These are phyloP conservation scores for Cercospora sesami DNA, from an alignment of 2,329 filamentous ascomycete genomes.

Conservation along the genomic window DNA sequence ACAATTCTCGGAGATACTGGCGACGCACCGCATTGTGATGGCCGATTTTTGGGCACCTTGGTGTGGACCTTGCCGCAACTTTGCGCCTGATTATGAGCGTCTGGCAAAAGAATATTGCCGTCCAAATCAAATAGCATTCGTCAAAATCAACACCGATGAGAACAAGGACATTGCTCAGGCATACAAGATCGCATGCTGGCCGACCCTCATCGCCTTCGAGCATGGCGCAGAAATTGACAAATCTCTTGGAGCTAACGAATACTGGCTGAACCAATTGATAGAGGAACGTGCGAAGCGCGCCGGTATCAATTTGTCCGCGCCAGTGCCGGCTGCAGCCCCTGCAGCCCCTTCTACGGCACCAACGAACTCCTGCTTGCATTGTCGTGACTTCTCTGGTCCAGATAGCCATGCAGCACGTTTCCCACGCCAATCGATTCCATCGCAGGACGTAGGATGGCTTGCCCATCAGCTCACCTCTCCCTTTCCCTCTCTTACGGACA, in stretches of 20 bases:
- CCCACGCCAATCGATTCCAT: conserved; percentile 70
- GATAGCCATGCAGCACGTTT: conserved; percentile 77
- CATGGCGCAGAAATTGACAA: conserved; percentile 21
- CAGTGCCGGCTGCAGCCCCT: conserved; percentile 12
- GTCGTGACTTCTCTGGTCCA: conserved; percentile 82
- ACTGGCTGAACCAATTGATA: conserved; percentile 15
- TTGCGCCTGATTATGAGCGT: conserved; percentile 27
- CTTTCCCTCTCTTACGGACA: conserved; percentile 86
- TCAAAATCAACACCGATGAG: conserved; percentile 28
- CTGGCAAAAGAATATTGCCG: conserved; percentile 19
- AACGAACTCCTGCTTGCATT: conserved; percentile 65
- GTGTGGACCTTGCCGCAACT: conserved; percentile 26
- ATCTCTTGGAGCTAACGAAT: conserved; percentile 21
- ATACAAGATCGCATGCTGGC: conserved; percentile 26
- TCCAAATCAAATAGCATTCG: conserved; percentile 23
- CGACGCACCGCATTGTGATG: conserved; percentile 22
- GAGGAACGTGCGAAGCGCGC: conserved; percentile 17
- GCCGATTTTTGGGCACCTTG: conserved; percentile 26
- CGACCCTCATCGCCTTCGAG: conserved; percentile 25
- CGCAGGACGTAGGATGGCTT: conserved; percentile 66
- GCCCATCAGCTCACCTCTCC: conserved; percentile 74
- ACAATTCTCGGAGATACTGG: conserved; percentile 22
- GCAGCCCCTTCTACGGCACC: conserved; percentile 16
- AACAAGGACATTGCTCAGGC: conserved; percentile 24
- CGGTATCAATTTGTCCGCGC: conserved; percentile 16